Base-by-base conservation (phyloP, 2,329 filamentous ascomycete genomes). In the Ambrosiella xylebori region DNA sequence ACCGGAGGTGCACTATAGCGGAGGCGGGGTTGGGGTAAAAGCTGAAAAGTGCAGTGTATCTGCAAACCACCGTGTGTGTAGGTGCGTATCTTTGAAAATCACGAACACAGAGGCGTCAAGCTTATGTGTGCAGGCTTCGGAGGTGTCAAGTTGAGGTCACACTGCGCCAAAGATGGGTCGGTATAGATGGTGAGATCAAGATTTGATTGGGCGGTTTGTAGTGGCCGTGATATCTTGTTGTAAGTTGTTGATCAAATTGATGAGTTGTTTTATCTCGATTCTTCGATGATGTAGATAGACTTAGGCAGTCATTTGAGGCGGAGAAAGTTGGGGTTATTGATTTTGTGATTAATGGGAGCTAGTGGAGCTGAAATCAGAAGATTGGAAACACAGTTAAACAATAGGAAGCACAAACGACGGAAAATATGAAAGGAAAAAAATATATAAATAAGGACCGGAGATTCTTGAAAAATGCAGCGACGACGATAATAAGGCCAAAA, bases 11-110 rank as follows among this genome's bases (percentile, higher is more conserved):
- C 44, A 27, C 39, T 17, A 38, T 38, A 19, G 40, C 57, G 57
- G 44, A 38, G 37, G 27, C 53, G 53, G 44, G 8, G 39, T 38
- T 53, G 51, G 40, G 57, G 47, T 51, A 53, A 44, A 57, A 59
- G 38, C 35, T 53, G 51, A 53, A 37, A 49, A 35, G 27, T n/a
- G n/a, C 44, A 17, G 44, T 15, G 44, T 47, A 47, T 13, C 44
- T 47, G 44, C n/a, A 15, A 15, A 5, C 7, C n/a, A 5, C 44
- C 19, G 44, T 13, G 19, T 47, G 44, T 17, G 19, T 13, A 17
- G 13, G 44, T 47, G 19, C 19, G 44, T 47, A 19, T 47, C 13
- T 47, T 27, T 27, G 27, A 27, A 27, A 27, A 27, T 27, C 27
- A 47, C 44, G 11, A 17, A 11, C 2, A 47, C 44, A 47, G 44